Evolutionary conservation across 805 yeast genomes (phyloP).

Genomic region (Naumovozyma baii): DNA sequence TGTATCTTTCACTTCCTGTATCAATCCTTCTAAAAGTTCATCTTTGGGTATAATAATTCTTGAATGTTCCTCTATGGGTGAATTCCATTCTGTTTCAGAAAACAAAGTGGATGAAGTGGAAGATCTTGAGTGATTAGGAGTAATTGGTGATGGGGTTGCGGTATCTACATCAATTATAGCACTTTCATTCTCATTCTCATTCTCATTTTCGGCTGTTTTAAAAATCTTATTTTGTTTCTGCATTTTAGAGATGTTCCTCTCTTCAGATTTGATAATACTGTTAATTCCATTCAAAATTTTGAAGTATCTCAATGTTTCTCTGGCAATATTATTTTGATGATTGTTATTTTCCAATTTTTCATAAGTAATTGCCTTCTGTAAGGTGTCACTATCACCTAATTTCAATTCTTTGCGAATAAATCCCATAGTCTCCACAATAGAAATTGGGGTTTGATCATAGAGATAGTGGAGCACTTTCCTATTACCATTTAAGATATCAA

Average conservation of each 20-base stretch:
- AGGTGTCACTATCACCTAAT: constrained; percentile 5
- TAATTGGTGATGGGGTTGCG: constrained; percentile 11
- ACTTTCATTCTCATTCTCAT: not conserved
- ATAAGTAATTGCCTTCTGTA: not conserved
- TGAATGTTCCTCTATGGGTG: constrained; percentile 11
- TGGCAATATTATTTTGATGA: not conserved
- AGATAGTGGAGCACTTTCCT: constrained; percentile 1
- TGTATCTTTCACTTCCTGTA: constrained; percentile 21
- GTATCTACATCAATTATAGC: constrained; percentile 1
- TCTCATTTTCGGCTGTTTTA: not conserved
- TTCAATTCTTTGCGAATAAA: constrained; percentile 11
- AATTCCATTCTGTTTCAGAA: constrained; percentile 19
- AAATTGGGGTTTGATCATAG: constrained; percentile 7
- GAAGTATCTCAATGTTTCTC: constrained; percentile 11
- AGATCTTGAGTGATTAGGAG: constrained; percentile 13
- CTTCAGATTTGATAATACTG: constrained; percentile 3
- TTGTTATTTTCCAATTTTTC: not conserved
- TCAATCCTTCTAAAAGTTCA: constrained; percentile 12
- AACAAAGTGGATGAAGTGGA: constrained; percentile 18
- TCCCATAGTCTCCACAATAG: constrained; percentile 12
- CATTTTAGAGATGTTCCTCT: not conserved
- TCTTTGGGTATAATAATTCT: constrained; percentile 1
- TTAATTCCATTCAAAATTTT: constrained; percentile 16
- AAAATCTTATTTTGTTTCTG: not conserved
- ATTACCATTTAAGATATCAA: constrained; percentile 14